Base-by-base conservation (phyloP, 768 basidiomycete genomes). In the Collybiopsis luxurians region DNA sequence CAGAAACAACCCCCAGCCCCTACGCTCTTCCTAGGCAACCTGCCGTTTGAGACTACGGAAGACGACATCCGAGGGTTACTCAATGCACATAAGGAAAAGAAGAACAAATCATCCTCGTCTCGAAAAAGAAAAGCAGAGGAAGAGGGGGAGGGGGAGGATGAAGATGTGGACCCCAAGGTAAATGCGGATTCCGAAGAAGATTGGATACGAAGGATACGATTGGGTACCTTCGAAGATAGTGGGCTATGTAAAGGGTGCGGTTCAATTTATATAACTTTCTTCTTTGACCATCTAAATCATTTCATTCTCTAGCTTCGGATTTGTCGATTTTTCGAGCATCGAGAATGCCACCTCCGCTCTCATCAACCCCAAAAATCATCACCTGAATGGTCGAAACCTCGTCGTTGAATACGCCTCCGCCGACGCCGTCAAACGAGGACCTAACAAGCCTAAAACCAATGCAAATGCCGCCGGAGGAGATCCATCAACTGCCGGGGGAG, bases 201-300 rank as follows among this genome's bases (percentile, higher is more conserved):
- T 23, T 85, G 84, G 85, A 80, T 88, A 74, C 79, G 90, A 59
- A 93, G 93, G 67, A 75, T 99, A 27, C 85, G 96, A 5, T 81
- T 99, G 82, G 95, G 94, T 3, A 95, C 95, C 17, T 99, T 99
- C 62, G 94, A 98, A 68, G 96, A 99, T 70, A 90, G 85, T 48
- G 97, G 96, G 9, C 72, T 83, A 53, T 98, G 96, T 74, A 99
- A 98, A 79, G 96, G 96, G 96, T 97, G 66, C 30, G 57, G 80
- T 55, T 24, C 49, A 26, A 53, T 56, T 11, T 4, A 9, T 47
- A 31, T 50, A 28, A 1, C 44, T 5, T 48, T 12, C 42, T 12
- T 21, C 4, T 30, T 34, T n/a, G n/a, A 9, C 23, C 17, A 21
- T 39, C 6, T 53, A 12, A 7, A 19, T 30, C 4, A 13, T 40